Conservation (phyloP, 1,284 basidiomycete species). For the Sporisorium scitamineum region DNA sequence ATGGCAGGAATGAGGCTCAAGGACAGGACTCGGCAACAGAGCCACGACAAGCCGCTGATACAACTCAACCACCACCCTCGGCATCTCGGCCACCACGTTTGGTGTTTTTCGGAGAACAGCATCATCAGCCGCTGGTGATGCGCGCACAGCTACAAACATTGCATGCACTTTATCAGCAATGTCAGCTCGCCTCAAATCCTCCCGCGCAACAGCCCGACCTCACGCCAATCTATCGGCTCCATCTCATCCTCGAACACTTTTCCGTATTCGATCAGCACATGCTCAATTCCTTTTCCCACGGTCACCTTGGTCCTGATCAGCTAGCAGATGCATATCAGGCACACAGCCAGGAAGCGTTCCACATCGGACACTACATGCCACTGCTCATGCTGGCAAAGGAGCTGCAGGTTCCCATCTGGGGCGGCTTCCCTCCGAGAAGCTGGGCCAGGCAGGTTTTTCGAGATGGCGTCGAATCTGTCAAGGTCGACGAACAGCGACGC, state of each 20-base stretch:
- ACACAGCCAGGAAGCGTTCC: constrained; percentile 50
- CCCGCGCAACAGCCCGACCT: too few species aligned
- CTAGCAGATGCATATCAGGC: constrained; percentile 29
- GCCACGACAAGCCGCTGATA: not conserved
- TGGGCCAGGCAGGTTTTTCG: constrained; percentile 53
- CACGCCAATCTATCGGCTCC: constrained; percentile 34
- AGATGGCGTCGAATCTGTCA: constrained; percentile 43
- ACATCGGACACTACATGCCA: constrained; percentile 54
- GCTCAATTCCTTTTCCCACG: constrained; percentile 37
- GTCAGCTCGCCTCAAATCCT: constrained; percentile 8
- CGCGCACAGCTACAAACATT: constrained; percentile 54
- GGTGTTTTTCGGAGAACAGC: constrained; percentile 61
- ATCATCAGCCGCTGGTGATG: constrained; percentile 59
- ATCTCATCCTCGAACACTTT: constrained; percentile 60
- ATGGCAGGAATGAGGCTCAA: not conserved
- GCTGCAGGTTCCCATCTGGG: constrained; percentile 55
- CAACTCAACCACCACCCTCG: not conserved
- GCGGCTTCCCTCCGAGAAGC: constrained; percentile 54
- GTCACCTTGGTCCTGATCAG: constrained; percentile 18
- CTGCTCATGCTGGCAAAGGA: constrained; percentile 58
- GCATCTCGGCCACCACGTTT: constrained; percentile 37
- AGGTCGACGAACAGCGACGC: constrained; percentile 21
- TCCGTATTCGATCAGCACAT: constrained; percentile 54
- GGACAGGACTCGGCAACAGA: not conserved
- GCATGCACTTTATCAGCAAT: constrained; percentile 36